phyloP scores from a whole-genome alignment of 1,284 basidiomycete species.

The Neolentinus lepideus region DNA sequence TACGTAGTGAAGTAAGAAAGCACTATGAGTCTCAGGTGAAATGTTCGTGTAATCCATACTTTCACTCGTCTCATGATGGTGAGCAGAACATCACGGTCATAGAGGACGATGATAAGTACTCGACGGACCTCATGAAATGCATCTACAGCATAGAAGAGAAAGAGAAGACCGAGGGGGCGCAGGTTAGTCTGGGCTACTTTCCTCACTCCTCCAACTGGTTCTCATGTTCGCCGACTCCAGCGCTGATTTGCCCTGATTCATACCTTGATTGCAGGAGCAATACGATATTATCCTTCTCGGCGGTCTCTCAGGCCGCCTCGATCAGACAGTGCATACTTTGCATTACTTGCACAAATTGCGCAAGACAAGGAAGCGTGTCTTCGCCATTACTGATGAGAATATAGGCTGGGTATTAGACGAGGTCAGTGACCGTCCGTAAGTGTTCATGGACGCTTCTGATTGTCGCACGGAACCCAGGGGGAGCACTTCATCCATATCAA shows the following conservation, averaged over 20 bases:
- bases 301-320: slow-evolving; percentile 85
- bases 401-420: slow-evolving; percentile 83
- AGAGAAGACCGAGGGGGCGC: slow-evolving; percentile 30
- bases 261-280: slow-evolving; percentile 22
- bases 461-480: too few relatives aligned
- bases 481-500: slow-evolving; percentile 75
- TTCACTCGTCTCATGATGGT: not conserved
- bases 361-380: slow-evolving; percentile 52
- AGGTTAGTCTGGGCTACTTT: slow-evolving; percentile 20
- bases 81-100: slow-evolving; percentile 61
- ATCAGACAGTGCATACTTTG: slow-evolving; percentile 91
- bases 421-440: slow-evolving; percentile 36
- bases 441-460: not conserved
- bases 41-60: too few relatives aligned
- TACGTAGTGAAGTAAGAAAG: slow-evolving; percentile 64
- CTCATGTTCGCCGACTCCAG: not conserved
- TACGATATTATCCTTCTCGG: slow-evolving; percentile 79
- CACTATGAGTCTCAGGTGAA: slow-evolving; percentile 63
- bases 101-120: slow-evolving; percentile 68
- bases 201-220: not conserved
- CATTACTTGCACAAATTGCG: slow-evolving; percentile 82
- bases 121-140: slow-evolving; percentile 96
- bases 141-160: slow-evolving; percentile 56
- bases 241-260: not conserved
- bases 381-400: slow-evolving; percentile 81